phyloP scores from a whole-genome alignment of 805 yeast genomes.

The Suhomyces canberraensis region DNA sequence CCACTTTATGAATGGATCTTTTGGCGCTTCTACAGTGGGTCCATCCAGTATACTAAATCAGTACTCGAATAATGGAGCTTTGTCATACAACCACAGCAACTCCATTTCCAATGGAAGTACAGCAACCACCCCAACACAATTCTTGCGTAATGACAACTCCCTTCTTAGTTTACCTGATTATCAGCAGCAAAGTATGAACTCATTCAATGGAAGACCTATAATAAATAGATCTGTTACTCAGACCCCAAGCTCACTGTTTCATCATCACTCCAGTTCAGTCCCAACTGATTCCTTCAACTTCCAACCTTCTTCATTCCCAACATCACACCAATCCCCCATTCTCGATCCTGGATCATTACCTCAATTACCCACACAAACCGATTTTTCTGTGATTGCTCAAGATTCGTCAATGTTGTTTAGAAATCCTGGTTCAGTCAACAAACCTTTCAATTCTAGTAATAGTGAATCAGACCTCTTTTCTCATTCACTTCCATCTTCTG shows the following conservation, averaged over 20 bases:
- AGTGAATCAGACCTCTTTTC: constrained; percentile 3
- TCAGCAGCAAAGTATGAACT: constrained; percentile 9
- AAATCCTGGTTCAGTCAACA: neutral
- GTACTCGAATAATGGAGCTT: neutral
- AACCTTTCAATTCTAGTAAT: neutral
- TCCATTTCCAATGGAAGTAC: constrained; percentile 8
- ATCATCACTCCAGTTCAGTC: constrained; percentile 2
- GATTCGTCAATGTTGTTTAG: neutral
- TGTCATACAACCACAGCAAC: neutral
- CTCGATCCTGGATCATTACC: neutral
- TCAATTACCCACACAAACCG: constrained; percentile 1
- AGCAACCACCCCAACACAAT: constrained; percentile 18
- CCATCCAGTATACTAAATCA: constrained; percentile 7
- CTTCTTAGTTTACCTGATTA: constrained; percentile 30
- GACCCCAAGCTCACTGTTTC: constrained; percentile 16
- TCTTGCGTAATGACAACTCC: constrained; percentile 26
- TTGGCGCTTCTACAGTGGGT: constrained; percentile 4
- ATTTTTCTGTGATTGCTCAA: neutral
- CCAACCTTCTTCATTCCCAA: constrained; percentile 6
- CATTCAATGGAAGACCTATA: constrained; percentile 7
- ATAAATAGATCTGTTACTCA: constrained; percentile 14
- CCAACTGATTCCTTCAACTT: constrained; percentile 3
- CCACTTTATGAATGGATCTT: neutral
- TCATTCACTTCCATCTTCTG: constrained; percentile 8
- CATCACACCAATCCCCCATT: constrained; percentile 1